Conservation (phyloP, 164 flowering plant species). For the Piper longum region DNA sequence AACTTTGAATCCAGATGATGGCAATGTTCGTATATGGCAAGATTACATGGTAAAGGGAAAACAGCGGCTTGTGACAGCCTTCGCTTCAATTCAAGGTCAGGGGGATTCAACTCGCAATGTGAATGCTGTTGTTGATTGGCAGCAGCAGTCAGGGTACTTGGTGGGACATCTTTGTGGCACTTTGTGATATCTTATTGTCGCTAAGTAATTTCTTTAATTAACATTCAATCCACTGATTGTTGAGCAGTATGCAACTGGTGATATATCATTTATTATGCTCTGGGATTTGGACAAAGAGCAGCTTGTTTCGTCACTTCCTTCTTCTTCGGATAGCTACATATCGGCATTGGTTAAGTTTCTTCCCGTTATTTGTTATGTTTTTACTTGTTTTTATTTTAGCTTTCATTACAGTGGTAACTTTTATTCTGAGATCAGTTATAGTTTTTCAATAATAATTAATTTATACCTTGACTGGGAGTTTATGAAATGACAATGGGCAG, state of each 20-base stretch:
- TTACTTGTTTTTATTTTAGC: neutral
- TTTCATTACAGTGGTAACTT: neutral
- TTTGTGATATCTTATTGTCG: neutral
- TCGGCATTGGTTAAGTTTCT: slow-evolving; percentile 61
- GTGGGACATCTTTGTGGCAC: slow-evolving; percentile 18
- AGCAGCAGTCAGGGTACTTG: slow-evolving; percentile 93
- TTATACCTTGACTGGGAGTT: too few relatives aligned
- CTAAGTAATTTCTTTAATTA: neutral
- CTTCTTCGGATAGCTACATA: slow-evolving; percentile 60
- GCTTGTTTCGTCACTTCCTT: slow-evolving; percentile 52
- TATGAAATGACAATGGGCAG: too few relatives aligned
- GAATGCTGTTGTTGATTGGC: slow-evolving; percentile 97
- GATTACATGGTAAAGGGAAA: slow-evolving; percentile 49
- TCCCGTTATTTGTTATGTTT: neutral
- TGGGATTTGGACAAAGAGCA: slow-evolving; percentile 98
- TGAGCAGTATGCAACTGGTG: slow-evolving; percentile 76
- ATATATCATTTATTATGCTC: slow-evolving; percentile 64
- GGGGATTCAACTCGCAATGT: slow-evolving; percentile 58
- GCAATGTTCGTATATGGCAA: slow-evolving; percentile 85
- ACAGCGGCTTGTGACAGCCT: slow-evolving; percentile 89
- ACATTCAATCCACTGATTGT: slow-evolving; percentile 3
- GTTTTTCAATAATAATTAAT: too few relatives aligned
- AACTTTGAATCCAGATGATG: slow-evolving; percentile 51
- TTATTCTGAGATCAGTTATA: neutral
- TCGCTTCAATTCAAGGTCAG: slow-evolving; percentile 82